Conservation (phyloP, 169 alveolate genomes). For the Plasmodium gonderi region DNA sequence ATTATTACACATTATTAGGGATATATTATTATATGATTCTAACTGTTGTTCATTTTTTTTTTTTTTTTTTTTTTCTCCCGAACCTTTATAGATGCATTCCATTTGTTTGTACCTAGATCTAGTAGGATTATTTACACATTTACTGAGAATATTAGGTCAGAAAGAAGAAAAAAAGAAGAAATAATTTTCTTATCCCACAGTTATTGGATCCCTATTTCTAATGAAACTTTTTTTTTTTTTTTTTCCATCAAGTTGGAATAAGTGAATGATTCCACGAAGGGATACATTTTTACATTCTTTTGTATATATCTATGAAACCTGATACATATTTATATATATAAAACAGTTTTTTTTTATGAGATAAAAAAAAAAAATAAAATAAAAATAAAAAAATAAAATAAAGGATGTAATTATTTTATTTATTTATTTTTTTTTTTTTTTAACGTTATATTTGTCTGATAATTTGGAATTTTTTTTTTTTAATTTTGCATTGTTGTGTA, state of each 20-base stretch:
- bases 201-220: neutral
- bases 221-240: neutral
- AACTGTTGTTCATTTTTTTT: neutral
- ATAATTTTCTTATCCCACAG: neutral
- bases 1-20: neutral
- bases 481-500: constrained; percentile 16
- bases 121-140: constrained; percentile 64
- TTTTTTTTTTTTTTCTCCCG: neutral
- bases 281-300: neutral
- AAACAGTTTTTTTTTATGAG: neutral
- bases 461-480: constrained; percentile 17
- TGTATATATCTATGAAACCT: neutral
- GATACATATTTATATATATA: neutral
- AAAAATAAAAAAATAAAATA: no score
- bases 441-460: constrained; percentile 23
- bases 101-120: constrained; percentile 53
- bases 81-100: constrained; percentile 48
- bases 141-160: constrained; percentile 55
- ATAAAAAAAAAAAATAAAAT: constrained; percentile 14
- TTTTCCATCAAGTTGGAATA: neutral
- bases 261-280: neutral
- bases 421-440: neutral
- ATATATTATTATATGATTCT: neutral
- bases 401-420: no score
- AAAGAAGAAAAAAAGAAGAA: constrained; percentile 68